A percentile compares a stretch with the other conserved stretches of the same genome.
phyloP scores from a whole-genome alignment of 2,329 filamentous ascomycete species.

The Rhinocladiella similis region DNA sequence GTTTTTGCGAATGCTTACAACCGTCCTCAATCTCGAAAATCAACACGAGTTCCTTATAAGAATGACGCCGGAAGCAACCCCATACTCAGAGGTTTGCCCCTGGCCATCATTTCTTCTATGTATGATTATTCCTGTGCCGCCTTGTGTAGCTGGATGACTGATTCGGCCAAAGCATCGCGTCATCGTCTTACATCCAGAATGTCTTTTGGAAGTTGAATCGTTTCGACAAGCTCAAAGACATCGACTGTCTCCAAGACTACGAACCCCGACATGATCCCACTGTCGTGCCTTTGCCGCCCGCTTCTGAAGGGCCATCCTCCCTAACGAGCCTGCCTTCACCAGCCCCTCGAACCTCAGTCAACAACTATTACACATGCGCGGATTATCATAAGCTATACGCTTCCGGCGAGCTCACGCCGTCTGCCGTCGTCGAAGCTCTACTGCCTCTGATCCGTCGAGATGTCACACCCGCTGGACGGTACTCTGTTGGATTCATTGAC shows the following conservation, averaged over 20 bases:
- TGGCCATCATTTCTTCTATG: conserved; percentile 64
- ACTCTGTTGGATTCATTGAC: conserved; percentile 73
- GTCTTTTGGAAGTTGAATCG: conserved; percentile 72
- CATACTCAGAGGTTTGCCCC: conserved; percentile 63
- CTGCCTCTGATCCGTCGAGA: conserved; percentile 69
- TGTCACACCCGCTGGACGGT: conserved; percentile 54
- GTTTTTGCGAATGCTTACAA: conserved; percentile 35
- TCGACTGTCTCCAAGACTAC: conserved; percentile 56
- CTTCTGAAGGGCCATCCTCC: conserved; percentile 9
- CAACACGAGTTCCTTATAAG: conserved; percentile 45
- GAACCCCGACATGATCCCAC: conserved; percentile 58
- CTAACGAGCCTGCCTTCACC: conserved; percentile 31
- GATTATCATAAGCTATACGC: conserved; percentile 79
- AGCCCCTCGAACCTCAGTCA: conserved; percentile 37
- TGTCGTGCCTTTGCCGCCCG: conserved; percentile 48
- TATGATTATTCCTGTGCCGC: conserved; percentile 39
- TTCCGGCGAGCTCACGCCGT: conserved; percentile 68
- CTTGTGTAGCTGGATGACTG: neutral
- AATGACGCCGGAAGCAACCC: conserved; percentile 65
- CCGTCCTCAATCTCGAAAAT: conserved; percentile 41
- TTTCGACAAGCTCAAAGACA: conserved; percentile 58
- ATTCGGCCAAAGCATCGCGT: conserved; percentile 51
- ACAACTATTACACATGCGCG: conserved; percentile 65
- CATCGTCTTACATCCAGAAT: conserved; percentile 61
- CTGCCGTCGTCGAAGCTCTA: conserved; percentile 68